Conservation (phyloP, 257 asterid genomes). For the Ilex asprella region DNA sequence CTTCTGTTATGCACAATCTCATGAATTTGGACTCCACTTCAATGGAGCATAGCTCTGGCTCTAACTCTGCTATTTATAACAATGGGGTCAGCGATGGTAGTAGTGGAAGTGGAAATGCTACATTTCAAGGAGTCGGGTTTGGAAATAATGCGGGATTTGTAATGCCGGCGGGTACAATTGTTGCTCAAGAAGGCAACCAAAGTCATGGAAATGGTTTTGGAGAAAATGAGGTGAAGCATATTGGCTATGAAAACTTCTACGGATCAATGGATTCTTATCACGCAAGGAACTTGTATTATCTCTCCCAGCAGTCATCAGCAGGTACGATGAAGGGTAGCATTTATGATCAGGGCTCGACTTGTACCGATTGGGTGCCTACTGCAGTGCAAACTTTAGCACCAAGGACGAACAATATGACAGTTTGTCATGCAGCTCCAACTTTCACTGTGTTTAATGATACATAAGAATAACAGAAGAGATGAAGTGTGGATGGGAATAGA, state of each 20-base stretch:
- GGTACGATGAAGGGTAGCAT: conserved; percentile 10
- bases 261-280: conserved; percentile 26
- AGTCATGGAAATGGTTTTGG: conserved; percentile 22
- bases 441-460: conserved; percentile 66
- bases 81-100: not conserved
- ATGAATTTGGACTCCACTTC: conserved; percentile 43
- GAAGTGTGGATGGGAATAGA: not conserved
- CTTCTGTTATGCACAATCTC: conserved; percentile 39
- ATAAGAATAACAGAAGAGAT: conserved; percentile 2
- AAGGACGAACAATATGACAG: conserved; percentile 21
- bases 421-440: conserved; percentile 39
- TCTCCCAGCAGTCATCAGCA: conserved; percentile 27
- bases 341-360: conserved; percentile 28
- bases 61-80: not conserved
- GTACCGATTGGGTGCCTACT: conserved; percentile 35
- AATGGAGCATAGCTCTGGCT: conserved; percentile 30
- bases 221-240: conserved; percentile 21
- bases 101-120: not conserved
- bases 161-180: conserved; percentile 23
- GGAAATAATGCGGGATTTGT: conserved; percentile 21
- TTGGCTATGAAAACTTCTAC: conserved; percentile 29
- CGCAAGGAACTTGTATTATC: conserved; percentile 28
- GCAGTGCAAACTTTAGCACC: conserved; percentile 39
- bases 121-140: conserved; percentile 16
- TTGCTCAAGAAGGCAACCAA: conserved; percentile 24